Evolutionary conservation across 345 rosid genomes (phyloP).

Genomic region (Moricandia moricandioides): DNA sequence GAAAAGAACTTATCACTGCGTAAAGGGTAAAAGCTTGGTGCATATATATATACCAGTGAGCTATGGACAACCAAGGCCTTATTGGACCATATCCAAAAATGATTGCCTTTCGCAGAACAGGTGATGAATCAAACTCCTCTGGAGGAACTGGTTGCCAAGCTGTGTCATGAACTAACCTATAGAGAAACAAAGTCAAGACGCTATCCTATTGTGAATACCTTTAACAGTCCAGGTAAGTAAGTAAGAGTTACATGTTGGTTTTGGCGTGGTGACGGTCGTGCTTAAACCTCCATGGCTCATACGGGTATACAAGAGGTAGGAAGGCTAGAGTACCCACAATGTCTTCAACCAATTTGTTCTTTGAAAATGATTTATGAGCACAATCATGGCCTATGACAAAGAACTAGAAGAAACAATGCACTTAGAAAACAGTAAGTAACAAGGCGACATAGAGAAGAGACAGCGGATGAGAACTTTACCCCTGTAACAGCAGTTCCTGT

Average conservation of each 20-base stretch:
- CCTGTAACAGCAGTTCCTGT: slow-evolving; percentile 93
- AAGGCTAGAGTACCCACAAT: slow-evolving; percentile 92
- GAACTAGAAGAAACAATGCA: slow-evolving; percentile 46
- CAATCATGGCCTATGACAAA: slow-evolving; percentile 99
- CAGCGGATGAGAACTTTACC: slow-evolving; percentile 36
- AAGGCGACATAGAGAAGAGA: background rate
- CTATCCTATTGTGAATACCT: background rate
- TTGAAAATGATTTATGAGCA: slow-evolving; percentile 93
- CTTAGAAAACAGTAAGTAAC: slow-evolving; percentile 7
- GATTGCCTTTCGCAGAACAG: slow-evolving; percentile 65
- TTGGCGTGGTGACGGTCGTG: slow-evolving; percentile 95
- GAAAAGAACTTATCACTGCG: background rate
- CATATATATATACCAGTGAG: slow-evolving; percentile 73
- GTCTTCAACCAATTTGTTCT: slow-evolving; percentile 87
- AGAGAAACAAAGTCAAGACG: slow-evolving; percentile 8
- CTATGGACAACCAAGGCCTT: slow-evolving; percentile 95
- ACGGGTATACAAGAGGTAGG: slow-evolving; percentile 85
- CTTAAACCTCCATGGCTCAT: slow-evolving; percentile 97
- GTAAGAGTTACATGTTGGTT: slow-evolving; percentile 72
- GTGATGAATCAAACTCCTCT: slow-evolving; percentile 67
- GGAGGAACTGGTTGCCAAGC: slow-evolving; percentile 90
- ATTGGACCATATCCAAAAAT: slow-evolving; percentile 81
- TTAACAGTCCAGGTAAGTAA: background rate
- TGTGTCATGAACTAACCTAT: slow-evolving; percentile 81
- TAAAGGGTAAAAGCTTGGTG: slow-evolving; percentile 7